A percentile compares a stretch with the other conserved stretches of the same genome.
Evolutionary conservation across 148 eudicot species (phyloP).

Genomic region (Cornus kousa): DNA sequence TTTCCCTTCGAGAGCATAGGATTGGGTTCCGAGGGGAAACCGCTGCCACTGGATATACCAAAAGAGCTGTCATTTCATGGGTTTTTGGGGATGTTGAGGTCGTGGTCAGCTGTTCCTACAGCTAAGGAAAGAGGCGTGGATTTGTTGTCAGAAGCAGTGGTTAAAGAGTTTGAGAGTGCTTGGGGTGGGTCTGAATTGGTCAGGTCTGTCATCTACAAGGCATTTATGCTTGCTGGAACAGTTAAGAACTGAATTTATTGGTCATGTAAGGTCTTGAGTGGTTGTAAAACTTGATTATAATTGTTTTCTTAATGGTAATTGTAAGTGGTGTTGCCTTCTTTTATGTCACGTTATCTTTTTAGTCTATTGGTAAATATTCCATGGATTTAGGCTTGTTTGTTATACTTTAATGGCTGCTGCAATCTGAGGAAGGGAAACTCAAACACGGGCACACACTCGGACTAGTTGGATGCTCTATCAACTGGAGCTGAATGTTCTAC

Average conservation of each 20-base stretch:
- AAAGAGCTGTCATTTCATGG: constrained; percentile 38
- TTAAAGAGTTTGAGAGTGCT: constrained; percentile 36
- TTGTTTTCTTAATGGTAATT: too few relatives aligned
- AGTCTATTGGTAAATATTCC: too few relatives aligned
- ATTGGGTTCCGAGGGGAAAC: constrained; percentile 36
- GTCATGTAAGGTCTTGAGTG: too few relatives aligned
- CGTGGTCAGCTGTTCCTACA: constrained; percentile 38
- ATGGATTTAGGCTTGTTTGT: too few relatives aligned
- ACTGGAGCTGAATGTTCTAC: too few relatives aligned
- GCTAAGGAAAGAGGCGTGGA: constrained; percentile 53
- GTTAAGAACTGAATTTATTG: constrained; percentile 8
- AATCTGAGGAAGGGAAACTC: too few relatives aligned
- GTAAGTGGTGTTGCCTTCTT: too few relatives aligned
- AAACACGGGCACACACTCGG: too few relatives aligned
- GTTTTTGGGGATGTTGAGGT: constrained; percentile 34
- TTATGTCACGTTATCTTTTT: too few relatives aligned
- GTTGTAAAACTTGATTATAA: too few relatives aligned
- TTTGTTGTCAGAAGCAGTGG: constrained; percentile 30
- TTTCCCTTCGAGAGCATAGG: constrained; percentile 54
- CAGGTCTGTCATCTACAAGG: constrained; percentile 37
- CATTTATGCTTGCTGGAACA: constrained; percentile 41
- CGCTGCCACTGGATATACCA: constrained; percentile 32
- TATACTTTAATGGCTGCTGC: too few relatives aligned
- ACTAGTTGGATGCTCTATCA: too few relatives aligned
- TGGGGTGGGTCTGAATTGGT: constrained; percentile 48